Evolutionary conservation across 2,329 filamentous ascomycete species (phyloP).

Genomic region (Annulohypoxylon truncatum): DNA sequence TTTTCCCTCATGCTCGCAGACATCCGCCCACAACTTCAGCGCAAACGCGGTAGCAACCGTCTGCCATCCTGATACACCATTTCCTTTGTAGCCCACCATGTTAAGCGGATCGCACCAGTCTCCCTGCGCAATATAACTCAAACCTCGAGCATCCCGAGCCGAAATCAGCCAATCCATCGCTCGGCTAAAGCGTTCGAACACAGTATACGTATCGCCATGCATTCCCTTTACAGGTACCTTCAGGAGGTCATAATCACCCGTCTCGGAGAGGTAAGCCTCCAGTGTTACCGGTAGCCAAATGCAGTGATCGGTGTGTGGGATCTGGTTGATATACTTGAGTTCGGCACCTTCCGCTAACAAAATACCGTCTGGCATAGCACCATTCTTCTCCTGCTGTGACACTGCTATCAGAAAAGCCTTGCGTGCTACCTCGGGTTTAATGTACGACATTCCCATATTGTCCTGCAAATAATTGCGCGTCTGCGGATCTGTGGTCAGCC

Average conservation of each 20-base stretch:
- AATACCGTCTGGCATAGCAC: constrained; percentile 70
- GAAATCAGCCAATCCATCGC: constrained; percentile 68
- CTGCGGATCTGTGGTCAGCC: constrained; percentile 68
- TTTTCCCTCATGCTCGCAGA: constrained; percentile 60
- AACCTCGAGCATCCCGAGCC: constrained; percentile 63
- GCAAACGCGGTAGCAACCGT: constrained; percentile 67
- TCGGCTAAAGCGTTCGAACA: constrained; percentile 65
- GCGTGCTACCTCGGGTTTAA: constrained; percentile 62
- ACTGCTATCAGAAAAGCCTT: constrained; percentile 62
- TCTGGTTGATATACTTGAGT: constrained; percentile 70
- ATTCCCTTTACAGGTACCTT: constrained; percentile 56
- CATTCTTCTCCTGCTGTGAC: constrained; percentile 64
- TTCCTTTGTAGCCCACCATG: constrained; percentile 70
- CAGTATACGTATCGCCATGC: constrained; percentile 60
- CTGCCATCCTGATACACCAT: constrained; percentile 68
- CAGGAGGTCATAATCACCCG: constrained; percentile 63
- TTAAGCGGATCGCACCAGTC: constrained; percentile 73
- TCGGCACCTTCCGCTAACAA: constrained; percentile 64
- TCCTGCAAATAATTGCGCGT: constrained; percentile 70
- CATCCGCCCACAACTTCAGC: constrained; percentile 63
- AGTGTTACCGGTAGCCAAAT: constrained; percentile 68
- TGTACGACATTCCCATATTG: constrained; percentile 71
- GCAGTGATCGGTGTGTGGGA: constrained; percentile 70
- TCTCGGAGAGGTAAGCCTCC: constrained; percentile 66
- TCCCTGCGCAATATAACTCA: constrained; percentile 68